phyloP scores from a whole-genome alignment of 2,329 filamentous ascomycete genomes.

The Monosporascus sp. region DNA sequence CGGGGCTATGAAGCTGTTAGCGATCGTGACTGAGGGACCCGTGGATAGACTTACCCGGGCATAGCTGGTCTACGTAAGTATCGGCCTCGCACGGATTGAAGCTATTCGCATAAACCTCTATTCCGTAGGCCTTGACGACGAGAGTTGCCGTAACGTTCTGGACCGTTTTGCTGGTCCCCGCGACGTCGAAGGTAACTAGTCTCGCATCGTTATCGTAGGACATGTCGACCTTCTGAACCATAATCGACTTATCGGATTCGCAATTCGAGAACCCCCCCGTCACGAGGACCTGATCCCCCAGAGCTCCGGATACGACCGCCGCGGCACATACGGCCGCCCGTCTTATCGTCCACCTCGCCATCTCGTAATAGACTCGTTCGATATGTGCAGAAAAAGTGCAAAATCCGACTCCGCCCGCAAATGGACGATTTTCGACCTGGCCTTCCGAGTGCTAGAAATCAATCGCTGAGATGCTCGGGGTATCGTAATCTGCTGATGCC shows the following conservation, averaged over 20 bases:
- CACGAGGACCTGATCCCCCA: slow-evolving; percentile 67
- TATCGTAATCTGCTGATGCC: not conserved
- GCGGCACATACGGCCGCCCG: slow-evolving; percentile 29
- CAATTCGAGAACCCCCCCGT: slow-evolving; percentile 80
- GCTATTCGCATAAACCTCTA: slow-evolving; percentile 67
- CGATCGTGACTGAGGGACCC: not conserved
- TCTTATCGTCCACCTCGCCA: slow-evolving; percentile 26
- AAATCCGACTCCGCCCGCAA: not conserved
- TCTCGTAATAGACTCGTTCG: slow-evolving; percentile 9
- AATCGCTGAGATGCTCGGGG: not conserved
- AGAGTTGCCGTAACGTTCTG: slow-evolving; percentile 79
- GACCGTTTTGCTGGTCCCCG: slow-evolving; percentile 64
- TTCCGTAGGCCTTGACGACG: slow-evolving; percentile 78
- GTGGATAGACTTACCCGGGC: slow-evolving; percentile 58
- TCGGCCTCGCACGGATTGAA: slow-evolving; percentile 76
- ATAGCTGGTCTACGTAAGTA: slow-evolving; percentile 68
- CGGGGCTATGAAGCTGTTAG: slow-evolving; percentile 52
- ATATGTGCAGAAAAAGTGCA: slow-evolving; percentile 6
- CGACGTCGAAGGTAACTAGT: slow-evolving; percentile 73
- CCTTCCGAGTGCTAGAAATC: not conserved
- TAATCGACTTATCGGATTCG: slow-evolving; percentile 52
- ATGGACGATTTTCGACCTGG: not conserved
- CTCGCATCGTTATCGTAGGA: slow-evolving; percentile 72
- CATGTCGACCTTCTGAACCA: slow-evolving; percentile 70
- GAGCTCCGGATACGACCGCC: slow-evolving; percentile 39